phyloP scores from a whole-genome alignment of 2,329 filamentous ascomycete genomes.

The Dryadomyces quercivorus region DNA sequence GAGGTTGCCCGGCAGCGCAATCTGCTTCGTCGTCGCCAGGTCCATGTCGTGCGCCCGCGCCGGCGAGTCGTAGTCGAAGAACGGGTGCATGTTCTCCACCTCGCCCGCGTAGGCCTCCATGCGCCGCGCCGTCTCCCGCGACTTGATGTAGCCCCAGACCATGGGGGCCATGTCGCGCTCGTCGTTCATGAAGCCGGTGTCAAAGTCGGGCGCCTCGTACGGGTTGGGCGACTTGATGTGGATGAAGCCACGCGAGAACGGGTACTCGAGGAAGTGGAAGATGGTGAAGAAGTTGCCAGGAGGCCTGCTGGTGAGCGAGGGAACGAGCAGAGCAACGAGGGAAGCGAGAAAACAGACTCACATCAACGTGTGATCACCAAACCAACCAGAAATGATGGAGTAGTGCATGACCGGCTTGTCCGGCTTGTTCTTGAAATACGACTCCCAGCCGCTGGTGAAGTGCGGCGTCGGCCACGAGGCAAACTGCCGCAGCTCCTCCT shows the following conservation, averaged over 20 bases:
- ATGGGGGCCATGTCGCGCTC: constrained; percentile 74
- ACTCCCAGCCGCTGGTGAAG: constrained; percentile 65
- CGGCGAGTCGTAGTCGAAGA: constrained; percentile 58
- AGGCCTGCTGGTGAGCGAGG: constrained; percentile 27
- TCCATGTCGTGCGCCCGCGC: constrained; percentile 63
- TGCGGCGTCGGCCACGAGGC: constrained; percentile 62
- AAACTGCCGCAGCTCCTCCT: constrained; percentile 55
- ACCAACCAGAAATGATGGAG: constrained; percentile 58
- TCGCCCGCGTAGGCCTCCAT: constrained; percentile 72
- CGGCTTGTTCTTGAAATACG: constrained; percentile 73
- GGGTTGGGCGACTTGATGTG: constrained; percentile 61
- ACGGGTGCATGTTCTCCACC: constrained; percentile 55
- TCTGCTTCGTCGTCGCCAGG: constrained; percentile 60
- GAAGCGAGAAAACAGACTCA: background rate
- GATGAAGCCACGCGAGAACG: constrained; percentile 60
- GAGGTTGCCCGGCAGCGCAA: constrained; percentile 61
- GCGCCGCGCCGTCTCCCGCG: constrained; percentile 63
- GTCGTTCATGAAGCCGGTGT: constrained; percentile 77
- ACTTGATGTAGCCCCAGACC: constrained; percentile 79
- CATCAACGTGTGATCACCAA: constrained; percentile 49
- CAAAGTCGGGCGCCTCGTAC: constrained; percentile 66
- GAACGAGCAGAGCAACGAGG: background rate
- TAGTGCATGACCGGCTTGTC: constrained; percentile 86
- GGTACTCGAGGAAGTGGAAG: constrained; percentile 73
- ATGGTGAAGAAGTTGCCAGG: constrained; percentile 73